phyloP scores from a whole-genome alignment of 192 early-diverging fungal genomes.

The Backusella westeae region DNA sequence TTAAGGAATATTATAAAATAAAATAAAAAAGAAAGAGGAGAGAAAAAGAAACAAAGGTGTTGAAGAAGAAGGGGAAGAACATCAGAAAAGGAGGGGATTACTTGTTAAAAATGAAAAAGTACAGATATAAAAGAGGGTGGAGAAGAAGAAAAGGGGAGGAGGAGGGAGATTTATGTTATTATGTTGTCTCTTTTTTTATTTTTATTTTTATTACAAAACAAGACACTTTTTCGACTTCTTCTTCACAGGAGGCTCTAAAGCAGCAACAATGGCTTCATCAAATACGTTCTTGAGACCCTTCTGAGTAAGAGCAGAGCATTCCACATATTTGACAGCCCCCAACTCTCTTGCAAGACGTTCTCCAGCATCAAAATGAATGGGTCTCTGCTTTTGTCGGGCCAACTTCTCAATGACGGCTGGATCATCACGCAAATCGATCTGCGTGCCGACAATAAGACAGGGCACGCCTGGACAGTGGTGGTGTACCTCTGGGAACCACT shows the following conservation, averaged over 20 bases:
- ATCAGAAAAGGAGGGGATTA: not conserved
- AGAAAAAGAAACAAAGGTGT: conserved; percentile 2
- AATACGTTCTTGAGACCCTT: conserved; percentile 93
- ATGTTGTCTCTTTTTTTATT: not conserved
- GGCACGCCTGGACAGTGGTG: conserved; percentile 96
- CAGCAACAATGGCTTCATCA: conserved; percentile 96
- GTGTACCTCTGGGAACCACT: conserved; percentile 95
- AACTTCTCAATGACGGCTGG: conserved; percentile 75
- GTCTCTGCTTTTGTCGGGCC: conserved; percentile 76
- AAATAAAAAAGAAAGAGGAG: conserved; percentile 17
- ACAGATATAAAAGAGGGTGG: not conserved
- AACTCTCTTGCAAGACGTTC: conserved; percentile 82
- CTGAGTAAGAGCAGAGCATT: conserved; percentile 91
- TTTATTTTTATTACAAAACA: conserved; percentile 57
- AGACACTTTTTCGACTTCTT: conserved; percentile 82
- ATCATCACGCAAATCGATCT: conserved; percentile 88
- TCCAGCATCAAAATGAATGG: conserved; percentile 76
- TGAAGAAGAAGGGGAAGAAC: not conserved
- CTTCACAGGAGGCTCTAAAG: conserved; percentile 82
- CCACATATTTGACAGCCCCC: conserved; percentile 89
- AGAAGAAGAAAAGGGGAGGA: not conserved
- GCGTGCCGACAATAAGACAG: conserved; percentile 91
- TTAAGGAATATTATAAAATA: conserved; percentile 7
- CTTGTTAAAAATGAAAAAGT: not conserved
- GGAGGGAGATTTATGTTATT: not conserved